These are phyloP conservation scores for Hemileccinum rubropunctum DNA, from an alignment of 768 basidiomycete genomes.

Conservation along the genomic window DNA sequence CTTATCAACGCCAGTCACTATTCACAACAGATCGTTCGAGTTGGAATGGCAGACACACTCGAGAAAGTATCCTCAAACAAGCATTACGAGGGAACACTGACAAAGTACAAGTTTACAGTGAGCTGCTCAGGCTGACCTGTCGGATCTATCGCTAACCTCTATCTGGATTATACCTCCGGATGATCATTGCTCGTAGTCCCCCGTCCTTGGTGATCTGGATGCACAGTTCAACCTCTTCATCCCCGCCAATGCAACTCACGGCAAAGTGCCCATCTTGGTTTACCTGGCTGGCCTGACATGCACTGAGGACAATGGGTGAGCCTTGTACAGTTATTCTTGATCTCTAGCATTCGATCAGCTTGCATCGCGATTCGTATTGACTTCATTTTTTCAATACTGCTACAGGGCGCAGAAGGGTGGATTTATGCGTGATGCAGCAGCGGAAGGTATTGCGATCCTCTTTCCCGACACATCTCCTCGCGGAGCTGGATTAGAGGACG, in stretches of 20 bases:
- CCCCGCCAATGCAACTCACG: constrained; percentile 57
- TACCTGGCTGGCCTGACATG: constrained; percentile 91
- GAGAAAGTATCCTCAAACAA: constrained; percentile 75
- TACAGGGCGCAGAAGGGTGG: constrained; percentile 87
- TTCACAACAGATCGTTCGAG: background rate
- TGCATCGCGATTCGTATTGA: background rate
- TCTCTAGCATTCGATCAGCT: background rate
- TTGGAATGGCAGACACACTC: constrained; percentile 35
- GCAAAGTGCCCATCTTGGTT: constrained; percentile 66
- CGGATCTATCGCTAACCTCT: no score
- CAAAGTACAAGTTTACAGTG: constrained; percentile 86
- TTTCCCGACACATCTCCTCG: constrained; percentile 95
- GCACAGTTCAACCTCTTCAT: constrained; percentile 90
- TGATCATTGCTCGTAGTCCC: constrained; percentile 45
- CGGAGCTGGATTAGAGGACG: constrained; percentile 82
- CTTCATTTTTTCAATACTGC: background rate
- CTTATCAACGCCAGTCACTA: no score
- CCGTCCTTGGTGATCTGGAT: constrained; percentile 61
- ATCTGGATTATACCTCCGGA: no score
- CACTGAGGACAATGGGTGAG: constrained; percentile 90
- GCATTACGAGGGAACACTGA: constrained; percentile 74
- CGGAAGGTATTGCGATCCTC: constrained; percentile 84
- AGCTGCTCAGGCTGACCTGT: background rate
- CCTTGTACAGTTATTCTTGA: background rate
- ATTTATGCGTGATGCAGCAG: constrained; percentile 82